A percentile compares a stretch with the other conserved stretches of the same genome.
phyloP scores from a whole-genome alignment of 1,284 basidiomycete species.

The Erythrobasidium hasegawianum region DNA sequence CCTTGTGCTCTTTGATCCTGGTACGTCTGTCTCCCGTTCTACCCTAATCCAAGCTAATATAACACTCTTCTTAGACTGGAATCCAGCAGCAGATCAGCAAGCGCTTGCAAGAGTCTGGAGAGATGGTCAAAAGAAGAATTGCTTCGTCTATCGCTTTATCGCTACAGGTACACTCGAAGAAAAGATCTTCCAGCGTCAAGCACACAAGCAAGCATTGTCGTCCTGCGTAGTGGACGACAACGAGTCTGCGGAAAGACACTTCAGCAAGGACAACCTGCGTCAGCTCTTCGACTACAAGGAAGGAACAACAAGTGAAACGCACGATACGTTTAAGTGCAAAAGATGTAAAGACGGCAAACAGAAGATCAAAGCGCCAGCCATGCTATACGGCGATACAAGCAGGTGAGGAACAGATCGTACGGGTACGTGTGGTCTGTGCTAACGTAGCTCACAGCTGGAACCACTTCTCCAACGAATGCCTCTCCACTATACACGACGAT shows the following conservation, averaged over 20 bases:
- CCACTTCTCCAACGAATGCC: slow-evolving; percentile 82
- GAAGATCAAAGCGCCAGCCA: slow-evolving; percentile 70
- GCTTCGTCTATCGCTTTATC: slow-evolving; percentile 97
- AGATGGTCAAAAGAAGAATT: slow-evolving; percentile 99
- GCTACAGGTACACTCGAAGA: slow-evolving; percentile 98
- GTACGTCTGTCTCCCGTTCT: slow-evolving; percentile 51
- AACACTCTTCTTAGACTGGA: slow-evolving; percentile 70
- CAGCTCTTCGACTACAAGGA: slow-evolving; percentile 74
- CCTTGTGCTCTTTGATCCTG: slow-evolving; percentile 90
- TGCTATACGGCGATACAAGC: slow-evolving; percentile 95
- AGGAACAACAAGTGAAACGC: slow-evolving; percentile 83
- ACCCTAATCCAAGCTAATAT: not conserved
- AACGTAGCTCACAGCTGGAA: slow-evolving; percentile 67
- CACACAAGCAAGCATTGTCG: slow-evolving; percentile 92
- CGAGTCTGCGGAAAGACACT: slow-evolving; percentile 91
- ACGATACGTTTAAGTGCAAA: slow-evolving; percentile 95
- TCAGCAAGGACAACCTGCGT: slow-evolving; percentile 81
- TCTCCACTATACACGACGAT: slow-evolving; percentile 92
- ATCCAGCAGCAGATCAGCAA: slow-evolving; percentile 97
- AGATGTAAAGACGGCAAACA: slow-evolving; percentile 80
- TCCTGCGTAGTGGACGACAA: slow-evolving; percentile 97
- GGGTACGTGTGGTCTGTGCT: slow-evolving; percentile 13
- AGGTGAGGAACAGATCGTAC: slow-evolving; percentile 68
- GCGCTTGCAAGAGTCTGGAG: slow-evolving; percentile 98
- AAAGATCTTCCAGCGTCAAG: slow-evolving; percentile 62